phyloP scores from a whole-genome alignment of 2,329 filamentous ascomycete genomes.

The Fusarium sp. region DNA sequence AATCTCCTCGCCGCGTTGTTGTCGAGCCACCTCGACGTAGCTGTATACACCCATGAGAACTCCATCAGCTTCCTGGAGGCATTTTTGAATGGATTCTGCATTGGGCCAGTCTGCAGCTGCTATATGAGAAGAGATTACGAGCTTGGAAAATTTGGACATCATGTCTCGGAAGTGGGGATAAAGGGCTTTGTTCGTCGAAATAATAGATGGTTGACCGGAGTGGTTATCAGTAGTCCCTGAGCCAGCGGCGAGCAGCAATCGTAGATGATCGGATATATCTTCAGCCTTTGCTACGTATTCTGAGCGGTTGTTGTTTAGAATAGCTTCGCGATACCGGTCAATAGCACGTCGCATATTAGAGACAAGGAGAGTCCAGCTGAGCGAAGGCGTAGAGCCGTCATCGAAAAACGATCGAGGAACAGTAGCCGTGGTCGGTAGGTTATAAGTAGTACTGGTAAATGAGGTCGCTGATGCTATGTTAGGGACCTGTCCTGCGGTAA shows the following conservation, averaged over 20 bases:
- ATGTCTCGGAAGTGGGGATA: conserved; percentile 98
- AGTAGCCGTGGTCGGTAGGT: conserved; percentile 66
- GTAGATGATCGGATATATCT: conserved; percentile 96
- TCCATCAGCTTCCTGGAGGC: conserved; percentile 95
- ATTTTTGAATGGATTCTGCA: conserved; percentile 93
- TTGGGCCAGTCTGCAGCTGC: conserved; percentile 96
- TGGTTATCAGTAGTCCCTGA: conserved; percentile 99
- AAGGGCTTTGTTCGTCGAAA: conserved; percentile 95
- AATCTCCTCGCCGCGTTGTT: conserved; percentile 93
- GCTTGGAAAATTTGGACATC: conserved; percentile 99
- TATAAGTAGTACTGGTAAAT: conserved; percentile 69
- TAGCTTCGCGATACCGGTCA: conserved; percentile 89
- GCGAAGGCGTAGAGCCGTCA: conserved; percentile 79
- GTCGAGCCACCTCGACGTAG: conserved; percentile 93
- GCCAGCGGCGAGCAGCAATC: conserved; percentile 91
- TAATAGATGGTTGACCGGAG: conserved; percentile 98
- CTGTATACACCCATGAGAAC: conserved; percentile 94
- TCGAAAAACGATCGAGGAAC: conserved; percentile 90
- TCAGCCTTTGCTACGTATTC: conserved; percentile 96
- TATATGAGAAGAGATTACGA: conserved; percentile 97
- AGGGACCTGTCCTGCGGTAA: conserved; percentile 56
- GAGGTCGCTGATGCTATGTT: conserved; percentile 70
- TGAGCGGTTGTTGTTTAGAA: conserved; percentile 82
- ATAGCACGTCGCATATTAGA: conserved; percentile 93
- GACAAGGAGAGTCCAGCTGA: conserved; percentile 91